Conservation (phyloP, 176 grass and related monocot genomes). For the Triticum urartu region DNA sequence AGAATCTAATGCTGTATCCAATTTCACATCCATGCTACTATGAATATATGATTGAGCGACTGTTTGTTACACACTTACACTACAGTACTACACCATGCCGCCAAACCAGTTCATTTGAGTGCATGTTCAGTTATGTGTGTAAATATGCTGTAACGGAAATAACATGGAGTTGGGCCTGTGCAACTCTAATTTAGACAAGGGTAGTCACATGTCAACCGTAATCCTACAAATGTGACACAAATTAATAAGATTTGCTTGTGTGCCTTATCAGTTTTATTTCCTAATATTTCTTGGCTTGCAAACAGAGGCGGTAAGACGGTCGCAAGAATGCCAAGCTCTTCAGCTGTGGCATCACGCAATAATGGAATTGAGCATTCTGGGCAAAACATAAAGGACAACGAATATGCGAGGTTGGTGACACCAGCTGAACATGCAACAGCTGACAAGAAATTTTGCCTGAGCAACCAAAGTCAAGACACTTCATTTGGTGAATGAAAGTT, state of each 20-base stretch:
- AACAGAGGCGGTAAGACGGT: slow-evolving; percentile 15
- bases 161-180: not conserved
- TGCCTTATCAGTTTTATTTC: not conserved
- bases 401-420: slow-evolving; percentile 72
- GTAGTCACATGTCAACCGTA: not conserved
- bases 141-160: not conserved
- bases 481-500: slow-evolving; percentile 84
- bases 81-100: not conserved
- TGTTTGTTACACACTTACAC: not conserved
- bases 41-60: not conserved
- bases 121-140: not conserved
- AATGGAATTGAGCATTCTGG: slow-evolving; percentile 39
- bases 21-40: not conserved
- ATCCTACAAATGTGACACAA: not conserved
- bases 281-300: slow-evolving; percentile 10
- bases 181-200: not conserved
- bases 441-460: slow-evolving; percentile 30
- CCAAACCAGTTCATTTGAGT: not conserved
- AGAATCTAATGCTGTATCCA: no score
- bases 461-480: slow-evolving; percentile 39
- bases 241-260: not conserved
- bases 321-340: slow-evolving; percentile 31
- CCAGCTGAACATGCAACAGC: slow-evolving; percentile 31
- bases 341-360: not conserved
- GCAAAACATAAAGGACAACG: slow-evolving; percentile 61